These are phyloP conservation scores for Colletotrichum noveboracense DNA, from an alignment of 2,329 filamentous ascomycete species.

Conservation along the genomic window DNA sequence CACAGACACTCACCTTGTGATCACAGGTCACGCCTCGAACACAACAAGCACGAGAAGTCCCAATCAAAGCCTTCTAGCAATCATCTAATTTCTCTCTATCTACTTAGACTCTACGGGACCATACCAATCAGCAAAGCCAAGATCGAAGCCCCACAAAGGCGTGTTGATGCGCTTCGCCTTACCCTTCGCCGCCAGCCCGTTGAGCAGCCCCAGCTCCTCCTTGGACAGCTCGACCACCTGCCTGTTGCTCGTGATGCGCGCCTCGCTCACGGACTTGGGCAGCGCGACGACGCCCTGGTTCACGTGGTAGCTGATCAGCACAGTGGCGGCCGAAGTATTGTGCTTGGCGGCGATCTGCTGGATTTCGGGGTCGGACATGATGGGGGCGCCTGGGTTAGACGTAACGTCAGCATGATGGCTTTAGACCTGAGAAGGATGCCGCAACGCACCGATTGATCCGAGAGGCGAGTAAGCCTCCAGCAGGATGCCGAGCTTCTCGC, in stretches of 20 bases:
- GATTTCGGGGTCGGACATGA: neutral
- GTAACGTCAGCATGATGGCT: fast-evolving
- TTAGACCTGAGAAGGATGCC: fast-evolving
- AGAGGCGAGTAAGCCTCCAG: neutral
- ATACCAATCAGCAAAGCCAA: neutral
- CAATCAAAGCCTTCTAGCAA: neutral
- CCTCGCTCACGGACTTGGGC: neutral
- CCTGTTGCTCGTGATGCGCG: neutral
- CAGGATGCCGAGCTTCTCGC: neutral
- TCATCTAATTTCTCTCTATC: neutral
- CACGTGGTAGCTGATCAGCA: neutral
- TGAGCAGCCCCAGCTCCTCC: neutral
- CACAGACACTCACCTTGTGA: neutral
- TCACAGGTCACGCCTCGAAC: neutral
- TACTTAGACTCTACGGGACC: neutral
- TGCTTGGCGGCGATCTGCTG: neutral
- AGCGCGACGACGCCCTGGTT: neutral
- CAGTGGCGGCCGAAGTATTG: neutral
- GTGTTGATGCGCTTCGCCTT: neutral
- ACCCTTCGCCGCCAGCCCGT: neutral
- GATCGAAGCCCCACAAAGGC: neutral
- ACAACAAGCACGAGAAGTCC: neutral
- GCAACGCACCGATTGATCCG: neutral
- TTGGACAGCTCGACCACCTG: neutral
- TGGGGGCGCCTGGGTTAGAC: fast-evolving